A percentile compares a stretch with the other conserved stretches of the same genome.
Evolutionary conservation across 2,329 filamentous ascomycete species (phyloP).

Genomic region (Pseudohalonectria lignicola): DNA sequence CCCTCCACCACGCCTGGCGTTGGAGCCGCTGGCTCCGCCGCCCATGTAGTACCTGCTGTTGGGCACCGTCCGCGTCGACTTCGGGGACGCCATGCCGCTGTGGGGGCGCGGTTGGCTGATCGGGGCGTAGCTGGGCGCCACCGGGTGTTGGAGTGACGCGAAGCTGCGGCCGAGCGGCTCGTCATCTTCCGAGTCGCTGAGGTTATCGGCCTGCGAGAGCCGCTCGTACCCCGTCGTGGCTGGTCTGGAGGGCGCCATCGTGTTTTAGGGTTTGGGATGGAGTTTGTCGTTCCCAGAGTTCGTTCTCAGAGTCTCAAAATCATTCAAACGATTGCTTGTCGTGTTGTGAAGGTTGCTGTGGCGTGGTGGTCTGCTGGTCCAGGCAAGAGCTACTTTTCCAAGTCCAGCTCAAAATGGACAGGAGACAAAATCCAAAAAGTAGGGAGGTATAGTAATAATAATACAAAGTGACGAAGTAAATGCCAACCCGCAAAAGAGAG

Average conservation of each 20-base stretch:
- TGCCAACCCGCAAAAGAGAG: no score
- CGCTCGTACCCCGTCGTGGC: slow-evolving; percentile 76
- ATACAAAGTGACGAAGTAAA: no score
- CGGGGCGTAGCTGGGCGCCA: slow-evolving; percentile 52
- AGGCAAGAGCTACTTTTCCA: no score
- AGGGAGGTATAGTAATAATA: no score
- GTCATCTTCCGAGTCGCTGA: slow-evolving; percentile 56
- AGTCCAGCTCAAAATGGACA: no score
- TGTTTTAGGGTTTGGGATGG: no score
- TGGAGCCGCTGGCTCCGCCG: slow-evolving; percentile 10
- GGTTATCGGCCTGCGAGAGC: slow-evolving; percentile 69
- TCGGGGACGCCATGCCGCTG: slow-evolving; percentile 48
- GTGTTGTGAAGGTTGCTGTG: no score
- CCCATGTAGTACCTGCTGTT: not conserved
- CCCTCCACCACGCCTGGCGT: slow-evolving; percentile 29
- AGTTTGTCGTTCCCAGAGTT: no score
- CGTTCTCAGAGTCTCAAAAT: no score
- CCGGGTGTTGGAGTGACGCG: slow-evolving; percentile 39
- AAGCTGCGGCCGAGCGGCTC: slow-evolving; percentile 41
- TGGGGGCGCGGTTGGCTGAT: slow-evolving; percentile 50
- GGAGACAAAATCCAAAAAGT: no score
- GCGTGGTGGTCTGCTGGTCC: no score
- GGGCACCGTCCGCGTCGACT: slow-evolving; percentile 15
- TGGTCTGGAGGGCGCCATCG: slow-evolving; percentile 58
- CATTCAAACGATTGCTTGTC: no score